phyloP scores from a whole-genome alignment of 2,329 filamentous ascomycete genomes.

The Trichoderma sp. region DNA sequence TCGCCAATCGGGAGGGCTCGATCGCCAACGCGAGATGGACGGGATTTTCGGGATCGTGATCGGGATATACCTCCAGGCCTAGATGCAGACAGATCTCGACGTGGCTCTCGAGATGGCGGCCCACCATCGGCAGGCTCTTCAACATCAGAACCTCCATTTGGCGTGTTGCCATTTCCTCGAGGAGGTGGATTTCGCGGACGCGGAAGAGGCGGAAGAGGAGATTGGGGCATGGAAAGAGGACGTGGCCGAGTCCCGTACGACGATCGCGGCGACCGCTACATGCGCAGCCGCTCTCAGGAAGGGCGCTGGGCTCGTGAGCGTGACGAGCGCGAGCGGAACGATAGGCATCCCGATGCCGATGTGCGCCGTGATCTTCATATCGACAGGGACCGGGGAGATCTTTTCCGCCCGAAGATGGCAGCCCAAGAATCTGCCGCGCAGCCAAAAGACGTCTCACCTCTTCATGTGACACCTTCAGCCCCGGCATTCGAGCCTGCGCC shows the following conservation, averaged over 20 bases:
- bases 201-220: constrained; percentile 50
- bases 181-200: constrained; percentile 62
- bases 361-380: constrained; percentile 51
- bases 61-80: constrained; percentile 63
- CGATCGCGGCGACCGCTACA: constrained; percentile 64
- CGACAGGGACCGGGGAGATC: constrained; percentile 51
- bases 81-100: constrained; percentile 68
- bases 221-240: constrained; percentile 51
- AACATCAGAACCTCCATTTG: constrained; percentile 68
- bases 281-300: constrained; percentile 68
- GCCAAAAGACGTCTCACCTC: constrained; percentile 59
- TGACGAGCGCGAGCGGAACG: constrained; percentile 57
- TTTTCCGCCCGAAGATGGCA: constrained; percentile 53
- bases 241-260: constrained; percentile 63
- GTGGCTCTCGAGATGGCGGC: constrained; percentile 70
- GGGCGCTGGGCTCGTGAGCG: constrained; percentile 62
- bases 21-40: constrained; percentile 69
- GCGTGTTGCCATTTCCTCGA: constrained; percentile 54
- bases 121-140: constrained; percentile 73
- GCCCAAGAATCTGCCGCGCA: constrained; percentile 54
- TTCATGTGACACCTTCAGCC: constrained; percentile 60
- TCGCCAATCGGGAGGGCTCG: constrained; percentile 63
- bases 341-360: constrained; percentile 48
- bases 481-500: constrained; percentile 62
- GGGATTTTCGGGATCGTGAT: constrained; percentile 66